These are phyloP conservation scores for Phytophthora pini DNA, from an alignment of 352 stramenopile species.

Conservation along the genomic window DNA sequence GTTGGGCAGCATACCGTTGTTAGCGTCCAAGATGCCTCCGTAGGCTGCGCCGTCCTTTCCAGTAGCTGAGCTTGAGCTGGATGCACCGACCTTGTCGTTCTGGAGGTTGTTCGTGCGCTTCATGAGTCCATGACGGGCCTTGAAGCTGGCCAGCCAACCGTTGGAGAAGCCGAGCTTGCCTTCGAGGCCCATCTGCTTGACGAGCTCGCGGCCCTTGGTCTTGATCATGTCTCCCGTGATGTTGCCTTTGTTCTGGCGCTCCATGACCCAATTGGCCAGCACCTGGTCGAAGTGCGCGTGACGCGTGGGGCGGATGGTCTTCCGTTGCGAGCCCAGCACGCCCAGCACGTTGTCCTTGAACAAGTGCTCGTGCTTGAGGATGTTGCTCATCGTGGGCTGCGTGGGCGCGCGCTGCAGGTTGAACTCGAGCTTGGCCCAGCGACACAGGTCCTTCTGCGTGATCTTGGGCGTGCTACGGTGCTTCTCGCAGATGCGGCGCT, in stretches of 20 bases:
- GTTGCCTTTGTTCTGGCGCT: constrained; percentile 88
- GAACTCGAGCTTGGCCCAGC: constrained; percentile 91
- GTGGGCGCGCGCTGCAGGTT: constrained; percentile 84
- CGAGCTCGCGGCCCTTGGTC: constrained; percentile 79
- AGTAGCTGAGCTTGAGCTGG: background rate
- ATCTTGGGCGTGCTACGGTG: constrained; percentile 87
- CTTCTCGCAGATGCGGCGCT: constrained; percentile 90
- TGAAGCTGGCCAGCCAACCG: constrained; percentile 87
- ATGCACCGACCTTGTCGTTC: constrained; percentile 37
- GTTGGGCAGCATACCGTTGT: constrained; percentile 58
- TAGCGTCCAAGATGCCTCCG: constrained; percentile 52
- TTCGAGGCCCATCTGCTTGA: constrained; percentile 85
- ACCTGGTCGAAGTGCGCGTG: constrained; percentile 86
- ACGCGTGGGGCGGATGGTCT: constrained; percentile 84
- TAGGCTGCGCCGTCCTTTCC: constrained; percentile 38
- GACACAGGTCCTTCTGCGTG: constrained; percentile 89
- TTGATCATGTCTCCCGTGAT: constrained; percentile 92
- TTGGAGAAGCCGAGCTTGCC: constrained; percentile 89
- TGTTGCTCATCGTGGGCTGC: constrained; percentile 84
- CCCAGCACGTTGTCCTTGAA: constrained; percentile 88
- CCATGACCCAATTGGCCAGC: constrained; percentile 90
- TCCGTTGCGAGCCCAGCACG: constrained; percentile 77
- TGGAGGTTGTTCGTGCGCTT: constrained; percentile 58
- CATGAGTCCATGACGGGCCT: constrained; percentile 83
- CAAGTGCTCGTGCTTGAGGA: constrained; percentile 88